Percentiles rank a stretch among this genome's conserved stretches.
phyloP scores from a whole-genome alignment of 768 basidiomycete species.

The Pulveroboletus sp. region DNA sequence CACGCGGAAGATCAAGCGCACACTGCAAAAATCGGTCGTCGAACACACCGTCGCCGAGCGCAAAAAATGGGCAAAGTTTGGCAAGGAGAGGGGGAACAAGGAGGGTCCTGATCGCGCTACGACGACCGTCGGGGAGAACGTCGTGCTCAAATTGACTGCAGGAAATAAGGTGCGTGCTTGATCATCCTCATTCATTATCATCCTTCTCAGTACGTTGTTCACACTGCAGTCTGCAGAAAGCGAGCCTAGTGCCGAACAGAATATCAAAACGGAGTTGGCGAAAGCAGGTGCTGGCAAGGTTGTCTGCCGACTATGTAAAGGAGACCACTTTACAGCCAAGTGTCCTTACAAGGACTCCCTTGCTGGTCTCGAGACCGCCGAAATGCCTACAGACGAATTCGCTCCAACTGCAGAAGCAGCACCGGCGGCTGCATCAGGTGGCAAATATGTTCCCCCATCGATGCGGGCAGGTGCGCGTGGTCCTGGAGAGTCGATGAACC shows the following conservation, averaged over 20 bases:
- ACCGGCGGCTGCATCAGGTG: conserved; percentile 41
- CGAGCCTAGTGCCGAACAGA: conserved; percentile 62
- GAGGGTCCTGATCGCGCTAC: conserved; percentile 91
- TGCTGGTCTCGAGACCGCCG: conserved; percentile 62
- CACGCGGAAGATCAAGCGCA: conserved; percentile 80
- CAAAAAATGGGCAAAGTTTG: conserved; percentile 92
- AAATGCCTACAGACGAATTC: conserved; percentile 38
- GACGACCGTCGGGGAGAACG: conserved; percentile 82
- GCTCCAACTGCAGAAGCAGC: conserved; percentile 33
- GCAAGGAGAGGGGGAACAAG: conserved; percentile 81
- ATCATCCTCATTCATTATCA: not conserved
- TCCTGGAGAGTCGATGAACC: conserved; percentile 70
- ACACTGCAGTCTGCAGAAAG: conserved; percentile 52
- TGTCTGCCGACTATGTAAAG: conserved; percentile 89
- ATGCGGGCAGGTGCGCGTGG: conserved; percentile 72
- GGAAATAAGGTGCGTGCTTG: conserved; percentile 54
- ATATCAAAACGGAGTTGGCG: conserved; percentile 60
- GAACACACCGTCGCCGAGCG: conserved; percentile 92
- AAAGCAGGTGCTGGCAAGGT: conserved; percentile 85
- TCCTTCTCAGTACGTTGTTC: not conserved
- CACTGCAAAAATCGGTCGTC: conserved; percentile 87
- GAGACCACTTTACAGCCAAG: conserved; percentile 95
- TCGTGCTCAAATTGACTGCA: conserved; percentile 56
- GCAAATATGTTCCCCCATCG: conserved; percentile 93
- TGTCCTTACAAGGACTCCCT: conserved; percentile 98